Conservation (phyloP, 257 asterid species). For the Scutellaria barbata region DNA sequence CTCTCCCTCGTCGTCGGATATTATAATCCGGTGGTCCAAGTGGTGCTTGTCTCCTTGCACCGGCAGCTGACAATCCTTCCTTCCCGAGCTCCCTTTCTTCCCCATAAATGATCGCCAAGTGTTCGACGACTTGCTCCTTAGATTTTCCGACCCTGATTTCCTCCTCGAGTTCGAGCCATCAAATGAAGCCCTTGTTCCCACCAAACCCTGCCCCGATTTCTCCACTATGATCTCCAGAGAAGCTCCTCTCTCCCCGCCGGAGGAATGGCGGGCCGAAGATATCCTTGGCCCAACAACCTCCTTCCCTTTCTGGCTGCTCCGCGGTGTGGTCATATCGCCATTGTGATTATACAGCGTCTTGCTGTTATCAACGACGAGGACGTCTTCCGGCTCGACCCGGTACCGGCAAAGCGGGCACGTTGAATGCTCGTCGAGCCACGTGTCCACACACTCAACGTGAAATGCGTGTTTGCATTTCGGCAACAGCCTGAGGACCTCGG, state of each 20-base stretch:
- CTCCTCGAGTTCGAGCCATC: conserved; percentile 36
- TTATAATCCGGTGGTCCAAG: conserved; percentile 71
- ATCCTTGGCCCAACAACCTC: conserved; percentile 27
- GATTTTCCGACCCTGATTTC: neutral
- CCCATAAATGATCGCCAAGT: conserved; percentile 4
- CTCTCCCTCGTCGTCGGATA: conserved; percentile 38
- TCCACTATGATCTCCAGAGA: conserved; percentile 52
- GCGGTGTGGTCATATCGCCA: neutral
- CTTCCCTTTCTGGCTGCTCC: conserved; percentile 19
- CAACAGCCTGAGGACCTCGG: conserved; percentile 56
- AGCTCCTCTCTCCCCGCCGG: conserved; percentile 51
- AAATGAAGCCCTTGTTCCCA: conserved; percentile 50
- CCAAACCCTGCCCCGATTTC: conserved; percentile 29
- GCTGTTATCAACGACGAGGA: conserved; percentile 46
- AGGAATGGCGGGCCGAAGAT: conserved; percentile 58
- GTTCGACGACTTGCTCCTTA: conserved; percentile 31
- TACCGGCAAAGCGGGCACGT: conserved; percentile 86
- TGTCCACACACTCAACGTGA: conserved; percentile 81
- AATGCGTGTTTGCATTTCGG: conserved; percentile 81
- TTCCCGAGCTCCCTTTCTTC: conserved; percentile 16
- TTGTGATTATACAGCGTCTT: conserved; percentile 24
- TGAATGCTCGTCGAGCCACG: conserved; percentile 82
- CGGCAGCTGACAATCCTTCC: conserved; percentile 46
- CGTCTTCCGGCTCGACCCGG: conserved; percentile 74
- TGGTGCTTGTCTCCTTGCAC: conserved; percentile 47